phyloP scores from a whole-genome alignment of 164 flowering plant species.

The Vitis amurensis region DNA sequence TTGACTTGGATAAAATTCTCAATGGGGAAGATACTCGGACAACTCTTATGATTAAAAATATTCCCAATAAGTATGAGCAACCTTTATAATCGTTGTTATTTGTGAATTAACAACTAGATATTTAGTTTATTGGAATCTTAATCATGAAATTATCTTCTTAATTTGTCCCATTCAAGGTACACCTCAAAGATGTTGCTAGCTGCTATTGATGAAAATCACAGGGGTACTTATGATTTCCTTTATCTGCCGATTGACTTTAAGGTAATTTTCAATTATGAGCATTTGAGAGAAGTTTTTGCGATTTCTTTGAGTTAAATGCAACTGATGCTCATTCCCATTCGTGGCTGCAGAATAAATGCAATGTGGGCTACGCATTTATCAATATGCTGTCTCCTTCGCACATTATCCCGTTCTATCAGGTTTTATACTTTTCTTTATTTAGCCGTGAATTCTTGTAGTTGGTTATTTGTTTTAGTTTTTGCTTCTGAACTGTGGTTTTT shows the following conservation, averaged over 20 bases:
- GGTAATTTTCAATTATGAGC: conserved; percentile 36
- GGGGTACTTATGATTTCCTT: conserved; percentile 84
- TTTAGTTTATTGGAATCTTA: neutral
- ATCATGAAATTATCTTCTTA: neutral
- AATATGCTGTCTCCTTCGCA: conserved; percentile 89
- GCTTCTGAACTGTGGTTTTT: neutral
- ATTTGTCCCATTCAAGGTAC: conserved; percentile 40
- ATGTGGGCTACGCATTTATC: conserved; percentile 97
- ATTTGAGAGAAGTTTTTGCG: neutral
- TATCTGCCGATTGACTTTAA: conserved; percentile 98
- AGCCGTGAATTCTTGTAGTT: neutral
- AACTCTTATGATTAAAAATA: conserved; percentile 94
- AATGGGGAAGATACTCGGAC: conserved; percentile 84
- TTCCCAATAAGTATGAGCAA: conserved; percentile 80
- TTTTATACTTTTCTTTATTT: conserved; percentile 17
- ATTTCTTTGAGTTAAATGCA: conserved; percentile 5
- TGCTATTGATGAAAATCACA: conserved; percentile 81
- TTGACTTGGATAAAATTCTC: conserved; percentile 83
- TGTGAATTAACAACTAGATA: neutral
- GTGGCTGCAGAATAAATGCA: conserved; percentile 91
- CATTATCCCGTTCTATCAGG: conserved; percentile 85
- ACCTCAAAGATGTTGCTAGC: conserved; percentile 93
- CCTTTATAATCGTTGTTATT: neutral
- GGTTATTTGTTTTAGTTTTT: neutral
- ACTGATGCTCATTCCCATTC: conserved; percentile 19